Percentiles rank a stretch among this genome's conserved stretches.
Conservation (phyloP, 2,329 filamentous ascomycete species). For the Microsporum ferrugineum region DNA sequence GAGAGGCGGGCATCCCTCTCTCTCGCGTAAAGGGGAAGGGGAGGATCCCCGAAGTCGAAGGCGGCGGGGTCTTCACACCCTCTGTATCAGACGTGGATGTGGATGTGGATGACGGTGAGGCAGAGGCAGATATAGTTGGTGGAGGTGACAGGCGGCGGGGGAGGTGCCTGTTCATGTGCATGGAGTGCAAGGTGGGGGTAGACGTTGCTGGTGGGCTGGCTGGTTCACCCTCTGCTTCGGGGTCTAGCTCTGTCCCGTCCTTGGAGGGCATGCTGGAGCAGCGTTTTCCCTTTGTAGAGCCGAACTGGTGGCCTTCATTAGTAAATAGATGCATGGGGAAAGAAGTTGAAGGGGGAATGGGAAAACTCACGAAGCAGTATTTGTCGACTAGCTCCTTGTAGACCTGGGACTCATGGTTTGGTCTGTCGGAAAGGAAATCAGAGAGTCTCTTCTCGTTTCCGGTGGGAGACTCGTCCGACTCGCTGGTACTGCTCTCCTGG, state of each 20-base stretch:
- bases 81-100: not conserved
- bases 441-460: not conserved
- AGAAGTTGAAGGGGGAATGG: not conserved
- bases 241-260: not conserved
- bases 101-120: not conserved
- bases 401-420: constrained; percentile 69
- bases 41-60: not conserved
- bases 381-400: constrained; percentile 97
- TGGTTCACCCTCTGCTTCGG: not conserved
- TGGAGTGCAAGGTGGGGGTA: not conserved
- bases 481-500: not conserved
- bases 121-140: not conserved
- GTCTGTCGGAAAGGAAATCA: constrained; percentile 40
- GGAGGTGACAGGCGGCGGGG: not conserved
- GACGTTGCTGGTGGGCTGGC: not conserved
- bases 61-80: not conserved
- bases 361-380: constrained; percentile 95
- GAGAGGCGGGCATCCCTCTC: not conserved
- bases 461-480: not conserved
- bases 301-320: not conserved
- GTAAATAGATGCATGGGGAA: not conserved
- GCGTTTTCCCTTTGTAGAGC: constrained; percentile 14
- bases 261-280: not conserved
- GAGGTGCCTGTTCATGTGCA: not conserved
- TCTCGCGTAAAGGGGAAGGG: not conserved